Percentiles rank a stretch among this genome's conserved stretches.
Evolutionary conservation across 2,329 filamentous ascomycete species (phyloP).

Genomic region (Aspergillus udagawae): DNA sequence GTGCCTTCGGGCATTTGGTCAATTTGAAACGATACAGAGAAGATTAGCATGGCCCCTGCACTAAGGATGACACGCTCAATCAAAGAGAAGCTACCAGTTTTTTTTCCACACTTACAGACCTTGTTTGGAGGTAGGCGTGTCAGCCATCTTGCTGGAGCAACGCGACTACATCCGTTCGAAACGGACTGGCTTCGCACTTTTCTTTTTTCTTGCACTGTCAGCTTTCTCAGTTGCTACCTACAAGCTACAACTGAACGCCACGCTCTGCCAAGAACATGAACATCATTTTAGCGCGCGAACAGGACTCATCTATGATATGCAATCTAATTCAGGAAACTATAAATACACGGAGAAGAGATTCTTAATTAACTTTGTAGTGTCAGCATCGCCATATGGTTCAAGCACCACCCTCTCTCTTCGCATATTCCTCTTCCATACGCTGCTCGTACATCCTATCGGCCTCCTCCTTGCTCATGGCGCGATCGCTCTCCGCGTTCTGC

Average conservation of each 20-base stretch:
- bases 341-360: background rate
- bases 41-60: conserved; percentile 79
- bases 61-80: conserved; percentile 93
- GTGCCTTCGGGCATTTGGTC: conserved; percentile 55
- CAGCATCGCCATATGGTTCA: conserved; percentile 12
- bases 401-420: conserved; percentile 43
- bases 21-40: conserved; percentile 69
- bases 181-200: background rate
- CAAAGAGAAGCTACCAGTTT: conserved; percentile 72
- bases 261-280: background rate
- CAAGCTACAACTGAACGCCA: background rate
- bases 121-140: conserved; percentile 12
- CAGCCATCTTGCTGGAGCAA: background rate
- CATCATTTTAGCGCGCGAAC: background rate
- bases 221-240: background rate
- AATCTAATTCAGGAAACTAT: background rate
- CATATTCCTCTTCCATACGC: conserved; percentile 47
- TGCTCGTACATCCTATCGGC: conserved; percentile 43
- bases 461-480: conserved; percentile 37
- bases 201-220: background rate
- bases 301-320: background rate
- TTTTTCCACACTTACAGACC: conserved; percentile 39
- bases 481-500: conserved; percentile 16
- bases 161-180: conserved; percentile 8
- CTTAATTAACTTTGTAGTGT: background rate